Evolutionary conservation across 75 land plant species (phyloP).

Genomic region (Picea sitchensis): DNA sequence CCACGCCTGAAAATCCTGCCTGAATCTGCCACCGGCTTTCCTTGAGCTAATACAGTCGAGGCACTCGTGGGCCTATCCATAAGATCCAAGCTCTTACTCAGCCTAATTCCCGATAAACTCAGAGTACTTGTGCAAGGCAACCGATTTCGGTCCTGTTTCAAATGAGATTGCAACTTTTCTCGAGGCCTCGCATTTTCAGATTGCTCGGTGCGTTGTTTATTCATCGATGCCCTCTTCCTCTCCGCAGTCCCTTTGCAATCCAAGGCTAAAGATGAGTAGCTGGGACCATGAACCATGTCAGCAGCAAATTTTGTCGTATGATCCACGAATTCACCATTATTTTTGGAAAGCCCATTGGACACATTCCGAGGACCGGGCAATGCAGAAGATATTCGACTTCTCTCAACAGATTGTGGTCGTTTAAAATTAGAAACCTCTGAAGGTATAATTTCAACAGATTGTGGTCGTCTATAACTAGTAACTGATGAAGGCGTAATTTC

Average conservation of each 20-base stretch:
- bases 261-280: not conserved
- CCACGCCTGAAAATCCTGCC: not conserved
- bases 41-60: no score
- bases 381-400: not conserved
- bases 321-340: not conserved
- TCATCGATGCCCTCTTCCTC: not conserved
- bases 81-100: not conserved
- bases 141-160: not conserved
- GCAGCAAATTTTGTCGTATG: not conserved
- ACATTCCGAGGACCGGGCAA: not conserved
- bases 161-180: not conserved
- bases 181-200: constrained; percentile 1
- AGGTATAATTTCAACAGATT: not conserved
- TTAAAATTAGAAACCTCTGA: not conserved
- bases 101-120: not conserved
- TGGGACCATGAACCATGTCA: no score
- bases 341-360: not conserved
- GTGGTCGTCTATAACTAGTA: not conserved
- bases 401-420: not conserved
- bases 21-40: not conserved
- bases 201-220: not conserved
- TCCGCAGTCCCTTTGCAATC: not conserved
- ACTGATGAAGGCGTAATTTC: not conserved
- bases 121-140: not conserved
- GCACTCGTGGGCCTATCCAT: not conserved